These are phyloP conservation scores for Fagopyrum esculentum DNA, from an alignment of 148 eudicot species.

Conservation along the genomic window DNA sequence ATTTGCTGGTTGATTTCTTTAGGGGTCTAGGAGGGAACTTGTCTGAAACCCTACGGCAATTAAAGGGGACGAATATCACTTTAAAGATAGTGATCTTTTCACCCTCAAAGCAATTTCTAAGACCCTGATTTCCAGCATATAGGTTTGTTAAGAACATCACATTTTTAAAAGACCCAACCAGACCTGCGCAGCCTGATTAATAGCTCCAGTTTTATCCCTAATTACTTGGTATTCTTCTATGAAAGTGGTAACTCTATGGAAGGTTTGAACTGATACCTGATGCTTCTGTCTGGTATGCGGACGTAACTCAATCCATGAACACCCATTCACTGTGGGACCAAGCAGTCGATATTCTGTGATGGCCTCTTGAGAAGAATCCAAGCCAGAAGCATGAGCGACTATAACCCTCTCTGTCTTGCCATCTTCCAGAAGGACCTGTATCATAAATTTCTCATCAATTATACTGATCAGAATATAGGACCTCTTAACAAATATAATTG, in stretches of 20 bases:
- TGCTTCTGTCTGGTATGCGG: slow-evolving; percentile 82
- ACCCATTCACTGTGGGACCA: slow-evolving; percentile 92
- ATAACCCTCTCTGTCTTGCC: slow-evolving; percentile 89
- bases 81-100: too few relatives aligned
- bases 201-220: background rate
- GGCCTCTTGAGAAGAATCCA: slow-evolving; percentile 85
- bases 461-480: background rate
- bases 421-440: slow-evolving; percentile 76
- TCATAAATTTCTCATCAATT: background rate
- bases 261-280: slow-evolving; percentile 46
- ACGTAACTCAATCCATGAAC: slow-evolving; percentile 84
- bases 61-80: too few relatives aligned
- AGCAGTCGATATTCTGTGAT: slow-evolving; percentile 84
- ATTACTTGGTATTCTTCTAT: background rate
- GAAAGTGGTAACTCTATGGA: background rate
- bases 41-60: too few relatives aligned
- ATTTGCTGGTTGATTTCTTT: too few relatives aligned
- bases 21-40: too few relatives aligned
- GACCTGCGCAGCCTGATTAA: too few relatives aligned
- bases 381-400: slow-evolving; percentile 53
- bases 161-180: too few relatives aligned
- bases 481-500: background rate
- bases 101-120: too few relatives aligned
- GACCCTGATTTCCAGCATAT: too few relatives aligned
- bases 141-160: too few relatives aligned